Evolutionary conservation across 768 basidiomycete genomes (phyloP).

Genomic region (Suillus tomentosus): DNA sequence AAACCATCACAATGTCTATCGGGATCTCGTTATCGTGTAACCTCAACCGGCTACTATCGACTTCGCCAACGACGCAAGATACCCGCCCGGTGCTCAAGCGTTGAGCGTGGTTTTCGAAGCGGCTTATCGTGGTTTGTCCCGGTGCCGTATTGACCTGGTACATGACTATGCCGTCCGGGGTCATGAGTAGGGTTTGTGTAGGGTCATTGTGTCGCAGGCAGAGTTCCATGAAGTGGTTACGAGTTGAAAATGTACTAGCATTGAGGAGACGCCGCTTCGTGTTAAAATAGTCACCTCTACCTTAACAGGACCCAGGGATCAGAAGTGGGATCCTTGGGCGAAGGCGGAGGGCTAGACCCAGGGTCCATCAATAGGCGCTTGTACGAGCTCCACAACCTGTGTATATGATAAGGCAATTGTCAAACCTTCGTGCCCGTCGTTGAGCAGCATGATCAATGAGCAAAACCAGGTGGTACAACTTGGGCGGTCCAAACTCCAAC

Average conservation of each 20-base stretch:
- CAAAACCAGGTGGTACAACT: neutral
- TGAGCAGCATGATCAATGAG: neutral
- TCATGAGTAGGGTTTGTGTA: conserved; percentile 36
- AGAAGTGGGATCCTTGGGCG: neutral
- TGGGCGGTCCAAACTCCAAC: neutral
- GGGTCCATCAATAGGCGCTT: conserved; percentile 6
- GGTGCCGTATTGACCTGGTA: conserved; percentile 36
- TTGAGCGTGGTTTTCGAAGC: conserved; percentile 29
- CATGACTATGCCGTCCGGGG: conserved; percentile 34
- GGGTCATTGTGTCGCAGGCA: conserved; percentile 38
- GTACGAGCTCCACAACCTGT: neutral
- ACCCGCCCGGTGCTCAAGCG: conserved; percentile 29
- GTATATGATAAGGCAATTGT: neutral
- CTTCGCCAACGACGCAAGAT: conserved; percentile 35
- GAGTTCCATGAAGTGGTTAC: conserved; percentile 8
- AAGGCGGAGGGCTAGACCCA: neutral
- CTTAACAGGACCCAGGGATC: neutral
- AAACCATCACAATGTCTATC: conserved; percentile 19
- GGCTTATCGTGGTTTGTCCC: conserved; percentile 8
- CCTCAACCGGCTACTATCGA: conserved; percentile 32
- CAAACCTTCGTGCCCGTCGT: neutral
- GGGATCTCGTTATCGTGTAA: conserved; percentile 20
- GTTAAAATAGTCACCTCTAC: neutral
- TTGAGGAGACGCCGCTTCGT: neutral
- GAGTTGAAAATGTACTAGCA: neutral